These are phyloP conservation scores for Scleroderma bovista DNA, from an alignment of 768 basidiomycete species.

Conservation along the genomic window DNA sequence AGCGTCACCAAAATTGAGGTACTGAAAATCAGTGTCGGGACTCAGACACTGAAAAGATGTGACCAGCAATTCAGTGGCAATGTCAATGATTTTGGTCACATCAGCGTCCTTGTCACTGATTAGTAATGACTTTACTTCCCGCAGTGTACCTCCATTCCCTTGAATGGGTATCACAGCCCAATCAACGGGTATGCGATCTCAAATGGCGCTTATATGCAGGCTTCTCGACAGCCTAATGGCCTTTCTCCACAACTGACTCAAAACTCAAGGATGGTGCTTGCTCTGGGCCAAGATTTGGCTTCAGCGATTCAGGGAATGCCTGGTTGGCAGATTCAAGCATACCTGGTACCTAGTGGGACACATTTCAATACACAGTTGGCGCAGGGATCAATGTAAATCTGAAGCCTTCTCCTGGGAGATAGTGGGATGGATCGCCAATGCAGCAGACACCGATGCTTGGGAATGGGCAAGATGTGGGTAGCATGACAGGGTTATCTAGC, in stretches of 20 bases:
- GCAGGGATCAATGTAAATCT: slow-evolving; percentile 25
- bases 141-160: background rate
- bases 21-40: no score
- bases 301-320: slow-evolving; percentile 28
- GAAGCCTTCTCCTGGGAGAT: slow-evolving; percentile 35
- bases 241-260: slow-evolving; percentile 57
- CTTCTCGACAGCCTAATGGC: slow-evolving; percentile 32
- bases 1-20: no score
- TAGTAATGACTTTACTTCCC: no score
- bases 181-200: slow-evolving; percentile 36
- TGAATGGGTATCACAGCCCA: slow-evolving; percentile 41
- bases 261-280: slow-evolving; percentile 52
- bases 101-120: no score
- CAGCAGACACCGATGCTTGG: slow-evolving; percentile 21
- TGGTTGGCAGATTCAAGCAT: slow-evolving; percentile 33
- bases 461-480: slow-evolving; percentile 21
- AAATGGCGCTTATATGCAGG: slow-evolving; percentile 30
- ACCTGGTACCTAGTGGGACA: slow-evolving; percentile 20
- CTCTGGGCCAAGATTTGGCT: slow-evolving; percentile 37
- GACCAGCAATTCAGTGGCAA: no score
- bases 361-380: slow-evolving; percentile 25
- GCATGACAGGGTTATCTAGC: slow-evolving; percentile 27
- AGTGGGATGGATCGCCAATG: slow-evolving; percentile 31
- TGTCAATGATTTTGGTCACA: no score
- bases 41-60: no score